phyloP scores from a whole-genome alignment of 2,329 filamentous ascomycete genomes.

The Neobulgaria alba region DNA sequence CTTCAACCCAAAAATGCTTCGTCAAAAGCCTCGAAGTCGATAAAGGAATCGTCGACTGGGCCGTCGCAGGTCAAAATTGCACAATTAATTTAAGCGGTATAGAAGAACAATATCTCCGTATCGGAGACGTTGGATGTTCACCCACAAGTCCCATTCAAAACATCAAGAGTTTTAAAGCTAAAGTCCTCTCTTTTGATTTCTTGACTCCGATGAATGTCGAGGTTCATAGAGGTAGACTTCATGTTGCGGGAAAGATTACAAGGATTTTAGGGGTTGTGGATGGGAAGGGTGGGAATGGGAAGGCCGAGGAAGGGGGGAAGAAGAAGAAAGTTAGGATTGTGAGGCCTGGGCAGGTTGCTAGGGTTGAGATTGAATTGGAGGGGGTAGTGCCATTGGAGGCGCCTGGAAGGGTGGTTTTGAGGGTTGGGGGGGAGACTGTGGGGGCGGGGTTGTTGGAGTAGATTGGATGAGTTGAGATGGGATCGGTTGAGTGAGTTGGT shows the following conservation, averaged over 20 bases:
- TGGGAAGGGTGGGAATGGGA: constrained; percentile 68
- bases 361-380: constrained; percentile 67
- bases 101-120: constrained; percentile 70
- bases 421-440: constrained; percentile 73
- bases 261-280: constrained; percentile 67
- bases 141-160: constrained; percentile 58
- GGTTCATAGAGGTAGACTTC: constrained; percentile 76
- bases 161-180: constrained; percentile 67
- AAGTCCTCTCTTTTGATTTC: constrained; percentile 83
- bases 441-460: constrained; percentile 76
- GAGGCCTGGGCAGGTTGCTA: constrained; percentile 68
- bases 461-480: too few species aligned
- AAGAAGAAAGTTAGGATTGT: constrained; percentile 84
- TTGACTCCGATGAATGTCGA: constrained; percentile 84
- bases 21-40: constrained; percentile 78
- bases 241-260: constrained; percentile 66
- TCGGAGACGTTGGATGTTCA: constrained; percentile 81
- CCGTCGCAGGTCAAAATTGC: constrained; percentile 83
- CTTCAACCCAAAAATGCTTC: constrained; percentile 69
- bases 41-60: constrained; percentile 69
- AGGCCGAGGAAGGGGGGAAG: constrained; percentile 50
- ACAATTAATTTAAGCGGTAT: constrained; percentile 78
- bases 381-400: constrained; percentile 70
- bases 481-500: too few species aligned
- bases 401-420: constrained; percentile 70